A percentile compares a stretch with the other conserved stretches of the same genome.
These are phyloP conservation scores for Pholiota adiposa DNA, from an alignment of 1,284 basidiomycete genomes.

Conservation along the genomic window DNA sequence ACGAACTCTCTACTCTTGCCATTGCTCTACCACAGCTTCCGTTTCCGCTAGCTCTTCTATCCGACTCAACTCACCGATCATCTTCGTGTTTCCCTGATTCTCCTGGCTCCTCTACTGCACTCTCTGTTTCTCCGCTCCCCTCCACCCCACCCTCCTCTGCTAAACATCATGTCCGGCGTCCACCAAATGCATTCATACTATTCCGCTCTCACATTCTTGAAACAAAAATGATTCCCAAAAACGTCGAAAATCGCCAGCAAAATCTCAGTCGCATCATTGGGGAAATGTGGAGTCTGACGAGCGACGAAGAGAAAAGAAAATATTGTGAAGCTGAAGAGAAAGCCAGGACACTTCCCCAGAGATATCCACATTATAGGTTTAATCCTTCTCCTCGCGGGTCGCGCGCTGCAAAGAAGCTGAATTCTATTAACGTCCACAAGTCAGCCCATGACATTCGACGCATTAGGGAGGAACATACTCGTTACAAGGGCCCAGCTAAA, in stretches of 20 bases:
- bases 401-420: constrained; percentile 23
- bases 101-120: not conserved
- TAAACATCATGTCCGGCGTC: constrained; percentile 66
- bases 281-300: constrained; percentile 54
- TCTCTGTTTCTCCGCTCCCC: not conserved
- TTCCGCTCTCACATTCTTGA: constrained; percentile 78
- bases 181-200: constrained; percentile 83
- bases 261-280: constrained; percentile 62
- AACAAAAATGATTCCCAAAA: constrained; percentile 35
- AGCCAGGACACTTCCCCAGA: constrained; percentile 42
- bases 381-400: constrained; percentile 40
- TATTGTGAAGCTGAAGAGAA: constrained; percentile 50
- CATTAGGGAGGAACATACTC: constrained; percentile 14
- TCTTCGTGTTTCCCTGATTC: no score
- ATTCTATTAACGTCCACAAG: not conserved
- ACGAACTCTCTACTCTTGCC: not conserved
- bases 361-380: constrained; percentile 51
- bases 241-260: constrained; percentile 55
- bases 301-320: constrained; percentile 43
- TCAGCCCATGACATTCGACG: not conserved
- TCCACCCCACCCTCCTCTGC: not conserved
- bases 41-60: not conserved
- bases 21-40: not conserved
- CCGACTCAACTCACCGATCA: no score
- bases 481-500: constrained; percentile 6